Base-by-base conservation (phyloP, 1,284 basidiomycete species). In the Boletus albobrunnescens region DNA sequence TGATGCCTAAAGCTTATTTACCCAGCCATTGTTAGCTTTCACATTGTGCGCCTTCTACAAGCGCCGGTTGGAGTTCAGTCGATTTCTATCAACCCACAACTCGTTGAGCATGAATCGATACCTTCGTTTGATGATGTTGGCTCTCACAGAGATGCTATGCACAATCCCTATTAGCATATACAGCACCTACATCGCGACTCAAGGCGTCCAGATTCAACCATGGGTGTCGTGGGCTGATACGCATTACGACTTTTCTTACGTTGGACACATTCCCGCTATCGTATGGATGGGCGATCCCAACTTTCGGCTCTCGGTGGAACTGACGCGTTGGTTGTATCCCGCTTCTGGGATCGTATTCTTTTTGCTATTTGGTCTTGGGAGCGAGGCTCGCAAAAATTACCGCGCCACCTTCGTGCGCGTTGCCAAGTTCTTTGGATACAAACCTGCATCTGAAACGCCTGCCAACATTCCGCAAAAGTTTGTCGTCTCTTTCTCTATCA, bases 101-200 rank as follows among this genome's bases (percentile, higher is more conserved):
- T 59, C 67, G 3, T 62, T 79, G 20, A 75, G 73, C 19, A 68
- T 68, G 30, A 67, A 59, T 28, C 72, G 74, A 27, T 84, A 79
- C 56, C 47, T 83, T 20, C 76, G 81, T 1, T 71, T 83, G 16
- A 75, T 83, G 52, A 63, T 69, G 3, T 63, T 84, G 49, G 70
- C 79, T 1, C 41, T 68, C 24, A 58, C 67, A 27, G 71, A 76
- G 44, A 73, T 76, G 59, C n/a, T 69, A 11, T 71, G 63, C 53
- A 64, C 65, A 3, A 56, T 68, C 17, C 55, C 63, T 4, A 48
- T 73, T 12, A 66, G 67, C 16, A 46, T 67, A 9, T 61, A 61
- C 46, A 67, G 62, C 38, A 48, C 70, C 11, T 70, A 64, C 37
- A 61, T 73, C 53, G 61, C 62, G 36, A 54, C 53, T 42, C 54